phyloP scores from a whole-genome alignment of 495 filamentous ascomycete genomes.

The Xylaria sp. region DNA sequence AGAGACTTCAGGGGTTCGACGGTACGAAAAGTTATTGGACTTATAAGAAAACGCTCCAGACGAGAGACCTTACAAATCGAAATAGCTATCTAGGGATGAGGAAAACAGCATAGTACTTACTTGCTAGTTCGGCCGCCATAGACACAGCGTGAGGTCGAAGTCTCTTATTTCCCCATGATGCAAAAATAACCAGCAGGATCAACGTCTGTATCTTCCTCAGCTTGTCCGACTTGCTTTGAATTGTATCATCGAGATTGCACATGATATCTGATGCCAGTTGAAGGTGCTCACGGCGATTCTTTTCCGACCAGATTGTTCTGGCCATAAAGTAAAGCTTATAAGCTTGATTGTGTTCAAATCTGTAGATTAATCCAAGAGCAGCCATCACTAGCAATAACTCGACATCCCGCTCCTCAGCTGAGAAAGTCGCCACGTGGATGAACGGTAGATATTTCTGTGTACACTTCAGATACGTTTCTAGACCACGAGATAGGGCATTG shows the following conservation, averaged over 20 bases:
- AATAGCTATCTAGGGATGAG: background rate
- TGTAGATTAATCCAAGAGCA: constrained; percentile 58
- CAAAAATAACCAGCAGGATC: constrained; percentile 56
- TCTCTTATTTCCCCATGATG: constrained; percentile 53
- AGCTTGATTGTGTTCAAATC: constrained; percentile 58
- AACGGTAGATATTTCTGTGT: constrained; percentile 59
- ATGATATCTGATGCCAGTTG: constrained; percentile 48
- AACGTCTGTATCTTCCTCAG: constrained; percentile 53
- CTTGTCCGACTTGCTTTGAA: constrained; percentile 35
- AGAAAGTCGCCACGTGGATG: constrained; percentile 57
- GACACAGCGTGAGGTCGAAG: constrained; percentile 58
- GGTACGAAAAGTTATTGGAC: background rate
- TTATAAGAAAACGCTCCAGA: background rate
- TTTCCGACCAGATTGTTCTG: constrained; percentile 56
- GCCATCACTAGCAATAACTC: constrained; percentile 57
- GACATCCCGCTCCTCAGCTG: constrained; percentile 51
- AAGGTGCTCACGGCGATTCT: constrained; percentile 54
- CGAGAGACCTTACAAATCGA: background rate
- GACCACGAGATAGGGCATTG: constrained; percentile 55
- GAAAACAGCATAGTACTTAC: background rate
- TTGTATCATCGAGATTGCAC: background rate
- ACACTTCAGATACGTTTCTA: constrained; percentile 58
- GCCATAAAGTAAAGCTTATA: constrained; percentile 55
- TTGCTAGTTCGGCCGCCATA: constrained; percentile 57
- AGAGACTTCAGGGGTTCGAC: background rate